Conservation (phyloP, 1,284 basidiomycete genomes). For the Athelia psychrophila region DNA sequence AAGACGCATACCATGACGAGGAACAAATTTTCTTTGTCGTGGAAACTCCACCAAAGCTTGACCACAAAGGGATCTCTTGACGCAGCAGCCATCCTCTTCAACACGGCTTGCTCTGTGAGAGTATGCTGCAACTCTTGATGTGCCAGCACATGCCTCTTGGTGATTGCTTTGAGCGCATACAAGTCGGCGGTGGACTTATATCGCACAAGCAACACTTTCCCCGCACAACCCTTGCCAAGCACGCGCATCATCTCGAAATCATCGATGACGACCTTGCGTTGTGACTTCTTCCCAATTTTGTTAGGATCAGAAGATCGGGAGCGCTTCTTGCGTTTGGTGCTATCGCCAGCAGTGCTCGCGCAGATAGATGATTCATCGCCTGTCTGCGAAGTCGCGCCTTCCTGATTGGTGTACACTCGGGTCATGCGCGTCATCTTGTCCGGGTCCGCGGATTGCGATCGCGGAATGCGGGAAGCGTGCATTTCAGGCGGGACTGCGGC, state of each 20-base stretch:
- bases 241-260: conserved; percentile 98
- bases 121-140: conserved; percentile 96
- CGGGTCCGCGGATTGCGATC: conserved; percentile 76
- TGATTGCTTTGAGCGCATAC: conserved; percentile 95
- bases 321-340: conserved; percentile 50
- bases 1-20: conserved; percentile 69
- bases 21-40: conserved; percentile 93
- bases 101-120: conserved; percentile 89
- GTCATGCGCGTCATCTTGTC: conserved; percentile 54
- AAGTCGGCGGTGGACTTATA: conserved; percentile 70
- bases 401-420: conserved; percentile 43
- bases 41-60: conserved; percentile 93
- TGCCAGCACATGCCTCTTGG: conserved; percentile 92
- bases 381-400: conserved; percentile 51
- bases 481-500: conserved; percentile 38
- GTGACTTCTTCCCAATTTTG: conserved; percentile 49
- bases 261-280: conserved; percentile 74
- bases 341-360: conserved; percentile 43
- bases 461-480: conserved; percentile 46
- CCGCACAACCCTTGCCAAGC: conserved; percentile 94
- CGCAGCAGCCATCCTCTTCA: conserved; percentile 86
- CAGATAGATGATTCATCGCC: conserved; percentile 58
- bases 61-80: conserved; percentile 89
- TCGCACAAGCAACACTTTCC: conserved; percentile 87
- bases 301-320: conserved; percentile 50